Conservation (phyloP, 768 basidiomycete genomes). For the Termitomyces eurrhizus region DNA sequence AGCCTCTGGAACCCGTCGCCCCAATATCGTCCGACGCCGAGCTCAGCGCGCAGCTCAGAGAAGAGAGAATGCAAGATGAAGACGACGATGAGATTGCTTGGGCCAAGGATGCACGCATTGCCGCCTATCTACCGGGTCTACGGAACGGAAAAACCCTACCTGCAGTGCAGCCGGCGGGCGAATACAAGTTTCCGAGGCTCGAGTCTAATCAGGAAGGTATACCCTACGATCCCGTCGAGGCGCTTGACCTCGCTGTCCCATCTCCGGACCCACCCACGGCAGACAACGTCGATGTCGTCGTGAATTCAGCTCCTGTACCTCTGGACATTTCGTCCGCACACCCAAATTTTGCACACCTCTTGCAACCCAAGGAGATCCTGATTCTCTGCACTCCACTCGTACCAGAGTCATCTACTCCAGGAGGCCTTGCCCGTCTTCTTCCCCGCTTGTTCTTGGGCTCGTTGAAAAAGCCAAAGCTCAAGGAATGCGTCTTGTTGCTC, state of each 20-base stretch:
- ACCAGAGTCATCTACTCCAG: conserved; percentile 9
- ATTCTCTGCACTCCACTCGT: conserved; percentile 8
- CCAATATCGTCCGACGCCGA: conserved; percentile 7
- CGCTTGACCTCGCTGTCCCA: neutral
- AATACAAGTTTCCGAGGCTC: conserved; percentile 12
- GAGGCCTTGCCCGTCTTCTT: conserved; percentile 6
- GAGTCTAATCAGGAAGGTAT: conserved; percentile 1
- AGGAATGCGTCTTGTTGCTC: conserved; percentile 10
- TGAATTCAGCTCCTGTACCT: neutral
- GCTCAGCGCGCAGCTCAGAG: conserved; percentile 14
- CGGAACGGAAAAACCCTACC: conserved; percentile 4
- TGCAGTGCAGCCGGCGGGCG: conserved; percentile 8
- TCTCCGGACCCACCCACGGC: neutral
- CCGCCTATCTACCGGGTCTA: conserved; percentile 14
- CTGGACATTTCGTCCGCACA: neutral
- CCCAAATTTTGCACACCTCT: conserved; percentile 4
- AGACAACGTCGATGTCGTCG: conserved; percentile 1
- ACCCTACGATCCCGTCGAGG: conserved; percentile 10
- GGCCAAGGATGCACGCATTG: conserved; percentile 10
- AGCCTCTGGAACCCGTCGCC: conserved; percentile 6
- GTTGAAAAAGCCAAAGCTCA: conserved; percentile 14
- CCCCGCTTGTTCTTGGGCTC: conserved; percentile 13
- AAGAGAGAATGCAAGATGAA: conserved; percentile 13
- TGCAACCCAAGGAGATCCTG: conserved; percentile 7
- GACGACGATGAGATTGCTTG: conserved; percentile 14